Percentiles rank a stretch among this genome's conserved stretches.
These are phyloP conservation scores for Solanum dulcamara DNA, from an alignment of 257 asterid species.

Conservation along the genomic window DNA sequence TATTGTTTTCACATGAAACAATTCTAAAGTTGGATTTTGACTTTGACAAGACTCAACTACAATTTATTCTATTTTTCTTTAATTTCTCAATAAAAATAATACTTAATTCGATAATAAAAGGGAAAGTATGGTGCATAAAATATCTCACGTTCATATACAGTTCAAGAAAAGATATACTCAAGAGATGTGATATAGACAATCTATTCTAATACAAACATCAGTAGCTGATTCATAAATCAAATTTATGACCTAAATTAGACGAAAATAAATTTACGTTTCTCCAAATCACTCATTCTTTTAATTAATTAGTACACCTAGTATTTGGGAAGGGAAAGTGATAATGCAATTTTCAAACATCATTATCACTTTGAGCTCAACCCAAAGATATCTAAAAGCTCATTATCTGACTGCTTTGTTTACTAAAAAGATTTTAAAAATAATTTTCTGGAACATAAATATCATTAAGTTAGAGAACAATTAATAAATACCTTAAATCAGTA, in stretches of 20 bases:
- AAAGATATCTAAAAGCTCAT: background rate
- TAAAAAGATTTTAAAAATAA: background rate
- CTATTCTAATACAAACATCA: background rate
- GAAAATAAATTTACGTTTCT: background rate
- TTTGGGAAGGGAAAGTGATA: background rate
- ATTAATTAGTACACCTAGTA: background rate
- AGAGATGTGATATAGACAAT: background rate
- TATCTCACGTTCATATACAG: background rate
- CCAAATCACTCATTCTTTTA: background rate
- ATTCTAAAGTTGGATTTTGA: background rate
- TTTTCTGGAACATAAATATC: background rate
- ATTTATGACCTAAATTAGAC: accelerated
- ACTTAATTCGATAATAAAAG: background rate
- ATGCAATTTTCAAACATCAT: background rate
- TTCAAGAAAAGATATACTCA: background rate
- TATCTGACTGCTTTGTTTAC: background rate
- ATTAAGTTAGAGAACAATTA: background rate
- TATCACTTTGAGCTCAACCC: background rate
- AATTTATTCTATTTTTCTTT: background rate
- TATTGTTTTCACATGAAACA: background rate
- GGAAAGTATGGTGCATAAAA: accelerated
- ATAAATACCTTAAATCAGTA: background rate
- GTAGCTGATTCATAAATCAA: accelerated
- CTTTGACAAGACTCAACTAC: background rate
- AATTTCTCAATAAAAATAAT: background rate